phyloP scores from a whole-genome alignment of 352 stramenopile species.

The Phytopythium litorale region DNA sequence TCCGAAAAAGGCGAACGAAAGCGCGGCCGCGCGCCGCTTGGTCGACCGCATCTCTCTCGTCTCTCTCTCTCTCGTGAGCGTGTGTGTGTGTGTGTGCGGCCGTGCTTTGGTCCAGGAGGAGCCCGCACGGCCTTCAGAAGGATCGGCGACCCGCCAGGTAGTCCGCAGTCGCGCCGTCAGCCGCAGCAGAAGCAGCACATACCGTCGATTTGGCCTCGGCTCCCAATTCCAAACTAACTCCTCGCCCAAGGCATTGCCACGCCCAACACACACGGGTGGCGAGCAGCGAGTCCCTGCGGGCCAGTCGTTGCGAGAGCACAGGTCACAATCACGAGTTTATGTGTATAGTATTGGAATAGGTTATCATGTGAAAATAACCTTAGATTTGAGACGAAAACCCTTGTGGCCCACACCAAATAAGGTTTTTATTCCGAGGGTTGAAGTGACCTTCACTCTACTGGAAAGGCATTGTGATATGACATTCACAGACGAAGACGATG shows the following conservation, averaged over 20 bases:
- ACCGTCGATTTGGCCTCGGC: slow-evolving; percentile 58
- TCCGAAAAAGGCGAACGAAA: slow-evolving; percentile 1
- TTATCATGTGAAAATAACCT: too few relatives aligned
- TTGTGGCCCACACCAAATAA: too few relatives aligned
- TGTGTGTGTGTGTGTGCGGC: not conserved
- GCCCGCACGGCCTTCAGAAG: slow-evolving; percentile 6
- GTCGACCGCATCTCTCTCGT: not conserved
- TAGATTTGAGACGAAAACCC: too few relatives aligned
- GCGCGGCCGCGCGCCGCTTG: slow-evolving; percentile 19
- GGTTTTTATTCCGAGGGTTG: too few relatives aligned
- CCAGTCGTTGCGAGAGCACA: too few relatives aligned
- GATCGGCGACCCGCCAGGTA: slow-evolving; percentile 26
- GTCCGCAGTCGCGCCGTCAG: not conserved
- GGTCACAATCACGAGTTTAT: too few relatives aligned
- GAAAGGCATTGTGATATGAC: too few relatives aligned
- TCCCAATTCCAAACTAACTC: slow-evolving; percentile 81
- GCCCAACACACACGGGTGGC: not conserved
- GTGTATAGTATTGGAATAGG: too few relatives aligned
- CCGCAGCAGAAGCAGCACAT: slow-evolving; percentile 28
- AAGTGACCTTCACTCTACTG: too few relatives aligned
- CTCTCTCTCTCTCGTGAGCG: not conserved
- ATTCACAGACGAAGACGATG: too few relatives aligned
- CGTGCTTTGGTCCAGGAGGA: not conserved
- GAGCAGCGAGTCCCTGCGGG: not conserved
- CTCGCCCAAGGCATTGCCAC: too few relatives aligned